phyloP scores from a whole-genome alignment of 106 monocot species.

The Acorus gramineus region DNA sequence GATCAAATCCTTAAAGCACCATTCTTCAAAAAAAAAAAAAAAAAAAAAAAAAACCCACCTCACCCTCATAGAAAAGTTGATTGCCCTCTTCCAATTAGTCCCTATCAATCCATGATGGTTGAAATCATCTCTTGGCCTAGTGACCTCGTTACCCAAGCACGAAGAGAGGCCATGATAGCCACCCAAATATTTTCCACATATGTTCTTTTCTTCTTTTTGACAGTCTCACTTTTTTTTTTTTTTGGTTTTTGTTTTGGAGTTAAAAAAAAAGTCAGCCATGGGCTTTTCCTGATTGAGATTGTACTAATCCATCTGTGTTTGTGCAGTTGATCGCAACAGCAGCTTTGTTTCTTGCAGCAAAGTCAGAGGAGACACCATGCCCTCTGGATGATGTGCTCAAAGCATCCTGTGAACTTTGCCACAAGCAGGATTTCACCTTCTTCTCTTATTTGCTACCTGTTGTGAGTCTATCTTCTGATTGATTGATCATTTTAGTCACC shows the following conservation, averaged over 20 bases:
- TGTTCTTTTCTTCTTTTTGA: no score
- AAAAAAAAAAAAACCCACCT: no score
- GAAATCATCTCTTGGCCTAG: no score
- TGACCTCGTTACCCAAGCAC: no score
- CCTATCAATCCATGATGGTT: no score
- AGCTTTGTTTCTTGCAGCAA: constrained; percentile 73
- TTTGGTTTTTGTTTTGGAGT: constrained; percentile 9
- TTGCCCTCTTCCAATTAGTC: no score
- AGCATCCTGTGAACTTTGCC: constrained; percentile 53
- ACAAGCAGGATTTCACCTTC: constrained; percentile 41
- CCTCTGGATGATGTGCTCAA: constrained; percentile 27
- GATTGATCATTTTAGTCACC: background rate
- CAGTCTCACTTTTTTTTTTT: background rate
- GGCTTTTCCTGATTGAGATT: constrained; percentile 2
- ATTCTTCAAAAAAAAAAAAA: no score
- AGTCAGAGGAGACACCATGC: constrained; percentile 59
- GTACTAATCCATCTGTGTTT: background rate
- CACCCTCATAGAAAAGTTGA: no score
- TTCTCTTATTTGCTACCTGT: constrained; percentile 34
- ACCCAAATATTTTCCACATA: no score
- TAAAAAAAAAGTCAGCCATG: constrained; percentile 2
- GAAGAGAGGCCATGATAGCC: no score
- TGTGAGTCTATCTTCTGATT: constrained; percentile 31
- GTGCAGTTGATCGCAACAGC: constrained; percentile 58
- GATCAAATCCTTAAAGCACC: no score